Conservation (phyloP, 805 yeast species). For the Candida alai region DNA sequence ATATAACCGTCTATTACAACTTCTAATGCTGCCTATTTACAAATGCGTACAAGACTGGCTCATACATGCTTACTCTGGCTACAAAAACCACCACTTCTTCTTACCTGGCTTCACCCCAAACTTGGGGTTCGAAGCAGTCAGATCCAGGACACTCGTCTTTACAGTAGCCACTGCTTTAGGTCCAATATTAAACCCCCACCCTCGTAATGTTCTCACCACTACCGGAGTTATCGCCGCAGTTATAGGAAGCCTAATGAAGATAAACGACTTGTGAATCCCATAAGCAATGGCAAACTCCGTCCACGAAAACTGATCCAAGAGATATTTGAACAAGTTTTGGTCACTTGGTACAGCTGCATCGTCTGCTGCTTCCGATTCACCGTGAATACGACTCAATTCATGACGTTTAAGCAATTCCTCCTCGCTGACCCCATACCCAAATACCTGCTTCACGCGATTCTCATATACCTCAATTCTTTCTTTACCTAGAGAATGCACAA, state of each 20-base stretch:
- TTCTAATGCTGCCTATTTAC: slow-evolving; percentile 4
- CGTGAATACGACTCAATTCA: slow-evolving; percentile 29
- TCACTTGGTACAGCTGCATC: slow-evolving; percentile 14
- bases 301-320: slow-evolving; percentile 45
- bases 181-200: slow-evolving; percentile 80
- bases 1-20: too few relatives aligned
- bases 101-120: slow-evolving; percentile 54
- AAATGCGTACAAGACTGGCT: background rate
- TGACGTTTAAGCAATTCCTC: slow-evolving; percentile 36
- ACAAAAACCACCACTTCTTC: slow-evolving; percentile 64
- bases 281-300: slow-evolving; percentile 90
- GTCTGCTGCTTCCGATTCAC: slow-evolving; percentile 17
- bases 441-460: slow-evolving; percentile 50
- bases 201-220: slow-evolving; percentile 59
- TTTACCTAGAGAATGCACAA: slow-evolving; percentile 86
- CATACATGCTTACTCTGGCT: too few relatives aligned
- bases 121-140: slow-evolving; percentile 42
- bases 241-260: slow-evolving; percentile 79
- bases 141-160: slow-evolving; percentile 30
- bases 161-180: slow-evolving; percentile 35
- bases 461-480: slow-evolving; percentile 72
- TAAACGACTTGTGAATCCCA: slow-evolving; percentile 84
- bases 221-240: slow-evolving; percentile 91
- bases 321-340: slow-evolving; percentile 7
- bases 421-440: slow-evolving; percentile 59